phyloP scores from a whole-genome alignment of 441 rosid genomes.

The Gossypium lobatum region DNA sequence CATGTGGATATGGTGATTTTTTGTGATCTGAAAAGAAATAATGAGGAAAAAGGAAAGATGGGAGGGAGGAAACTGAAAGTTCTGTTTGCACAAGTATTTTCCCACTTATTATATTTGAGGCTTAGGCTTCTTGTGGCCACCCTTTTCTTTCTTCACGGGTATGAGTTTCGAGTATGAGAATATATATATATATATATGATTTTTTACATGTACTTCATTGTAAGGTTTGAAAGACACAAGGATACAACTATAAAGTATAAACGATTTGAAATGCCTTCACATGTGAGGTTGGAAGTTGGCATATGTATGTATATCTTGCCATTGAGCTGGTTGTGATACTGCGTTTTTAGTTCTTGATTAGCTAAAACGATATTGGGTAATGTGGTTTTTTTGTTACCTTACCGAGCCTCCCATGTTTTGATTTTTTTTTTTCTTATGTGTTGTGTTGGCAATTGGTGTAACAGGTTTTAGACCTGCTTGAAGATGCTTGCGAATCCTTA shows the following conservation, averaged over 20 bases:
- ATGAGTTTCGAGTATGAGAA: neutral
- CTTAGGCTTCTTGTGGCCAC: neutral
- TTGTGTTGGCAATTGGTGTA: neutral
- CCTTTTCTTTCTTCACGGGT: neutral
- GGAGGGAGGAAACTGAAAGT: neutral
- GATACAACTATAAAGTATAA: neutral
- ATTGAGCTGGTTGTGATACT: neutral
- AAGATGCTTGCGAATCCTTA: slow-evolving; percentile 89
- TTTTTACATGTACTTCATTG: neutral
- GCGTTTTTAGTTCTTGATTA: neutral
- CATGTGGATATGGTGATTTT: neutral
- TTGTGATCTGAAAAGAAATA: neutral
- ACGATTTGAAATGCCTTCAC: neutral
- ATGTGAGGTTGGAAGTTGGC: neutral
- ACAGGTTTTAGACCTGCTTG: slow-evolving; percentile 83
- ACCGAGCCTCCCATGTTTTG: neutral
- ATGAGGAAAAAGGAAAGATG: neutral
- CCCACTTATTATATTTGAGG: neutral
- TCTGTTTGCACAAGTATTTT: neutral
- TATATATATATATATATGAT: neutral
- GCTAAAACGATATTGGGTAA: neutral
- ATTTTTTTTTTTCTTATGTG: neutral
- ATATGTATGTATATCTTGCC: neutral
- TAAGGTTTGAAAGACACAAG: neutral
- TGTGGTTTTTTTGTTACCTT: neutral